Percentiles rank a stretch among this genome's conserved stretches.
Evolutionary conservation across 1,284 basidiomycete genomes (phyloP).

Genomic region (Tetrapyrgos nigripes): DNA sequence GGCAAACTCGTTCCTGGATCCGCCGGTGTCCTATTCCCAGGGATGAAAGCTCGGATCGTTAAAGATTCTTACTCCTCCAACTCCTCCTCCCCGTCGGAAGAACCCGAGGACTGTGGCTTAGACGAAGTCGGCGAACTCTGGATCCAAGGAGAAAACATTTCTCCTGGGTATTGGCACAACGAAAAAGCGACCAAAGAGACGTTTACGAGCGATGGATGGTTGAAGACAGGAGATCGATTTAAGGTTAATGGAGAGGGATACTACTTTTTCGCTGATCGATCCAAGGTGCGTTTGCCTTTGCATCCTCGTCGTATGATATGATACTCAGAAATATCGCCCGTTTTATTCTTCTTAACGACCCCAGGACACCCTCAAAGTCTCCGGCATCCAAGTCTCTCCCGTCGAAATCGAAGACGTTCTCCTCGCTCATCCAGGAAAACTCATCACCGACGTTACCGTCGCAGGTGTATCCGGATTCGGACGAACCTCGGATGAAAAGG

Average conservation of each 20-base stretch:
- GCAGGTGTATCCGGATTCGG: slow-evolving; percentile 70
- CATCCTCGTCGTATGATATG: not conserved
- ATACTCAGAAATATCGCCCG: not conserved
- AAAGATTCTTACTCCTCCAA: slow-evolving; percentile 40
- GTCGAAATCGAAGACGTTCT: slow-evolving; percentile 73
- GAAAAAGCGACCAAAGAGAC: slow-evolving; percentile 67
- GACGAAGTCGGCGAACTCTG: slow-evolving; percentile 73
- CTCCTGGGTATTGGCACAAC: slow-evolving; percentile 75
- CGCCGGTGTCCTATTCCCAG: slow-evolving; percentile 65
- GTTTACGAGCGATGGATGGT: slow-evolving; percentile 71
- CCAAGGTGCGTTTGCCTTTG: slow-evolving; percentile 48
- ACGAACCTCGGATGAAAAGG: slow-evolving; percentile 67
- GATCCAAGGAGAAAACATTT: slow-evolving; percentile 58
- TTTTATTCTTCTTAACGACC: not conserved
- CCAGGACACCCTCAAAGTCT: slow-evolving; percentile 76
- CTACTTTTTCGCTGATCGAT: slow-evolving; percentile 70
- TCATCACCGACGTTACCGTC: slow-evolving; percentile 68
- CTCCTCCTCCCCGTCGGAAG: no score
- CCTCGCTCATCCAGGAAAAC: slow-evolving; percentile 59
- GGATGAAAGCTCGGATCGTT: slow-evolving; percentile 66
- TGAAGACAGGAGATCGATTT: slow-evolving; percentile 75
- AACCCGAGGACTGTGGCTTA: slow-evolving; percentile 58
- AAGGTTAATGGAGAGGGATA: slow-evolving; percentile 60
- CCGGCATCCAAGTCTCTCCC: slow-evolving; percentile 77
- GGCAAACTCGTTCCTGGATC: slow-evolving; percentile 49